Base-by-base conservation (phyloP, 2,329 filamentous ascomycete genomes). In the Penicillium occitanis region DNA sequence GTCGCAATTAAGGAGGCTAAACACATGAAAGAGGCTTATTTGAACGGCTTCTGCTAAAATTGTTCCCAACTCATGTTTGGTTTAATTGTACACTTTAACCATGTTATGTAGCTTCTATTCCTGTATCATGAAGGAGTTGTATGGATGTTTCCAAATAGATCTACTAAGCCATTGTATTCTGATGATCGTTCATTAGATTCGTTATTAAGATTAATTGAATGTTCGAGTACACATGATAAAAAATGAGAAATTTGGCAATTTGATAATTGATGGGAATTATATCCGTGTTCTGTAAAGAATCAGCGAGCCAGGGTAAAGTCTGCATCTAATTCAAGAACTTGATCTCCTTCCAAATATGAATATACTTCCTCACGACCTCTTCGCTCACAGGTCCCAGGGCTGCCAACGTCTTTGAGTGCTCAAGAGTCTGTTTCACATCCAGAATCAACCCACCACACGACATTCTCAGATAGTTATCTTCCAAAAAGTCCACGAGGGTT, bases 401-500 rank as follows among this genome's bases (percentile, higher is more conserved):
- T 1, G 69, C 65, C 64, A 83, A 63, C 0, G 74, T 76, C 28
- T 68, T 37, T 0, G 81, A 83, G 70, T 82, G 77, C 68, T 78
- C 72, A 1, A 55, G 61, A 1, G 72, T 69, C 33, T 75, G 73
- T n/a, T 69, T 66, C 0, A 76, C 79, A 62, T 77, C 80, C 50
- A 83, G 44, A 1, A 83, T 30, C 3, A 83, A 61, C 0, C 79
- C 80, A 7, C 80, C 81, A 69, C 81, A 83, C 0, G 77, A 78
- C 81, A 84, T 84, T 28, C 79, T 74, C 33, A 75, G 58, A 33
- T 73, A 78, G n/a, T 77, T 72, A 11, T 68, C 63, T 8, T 73
- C 71, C 57, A 77, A 62, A 69, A 77, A 78, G 10, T 75, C 73
- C 0, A 72, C 51, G 61, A 77, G 67, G 6, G 64, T 50, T 5